A percentile compares a stretch with the other conserved stretches of the same genome.
phyloP scores from a whole-genome alignment of 805 yeast genomes.

The Kuraishia borneana region DNA sequence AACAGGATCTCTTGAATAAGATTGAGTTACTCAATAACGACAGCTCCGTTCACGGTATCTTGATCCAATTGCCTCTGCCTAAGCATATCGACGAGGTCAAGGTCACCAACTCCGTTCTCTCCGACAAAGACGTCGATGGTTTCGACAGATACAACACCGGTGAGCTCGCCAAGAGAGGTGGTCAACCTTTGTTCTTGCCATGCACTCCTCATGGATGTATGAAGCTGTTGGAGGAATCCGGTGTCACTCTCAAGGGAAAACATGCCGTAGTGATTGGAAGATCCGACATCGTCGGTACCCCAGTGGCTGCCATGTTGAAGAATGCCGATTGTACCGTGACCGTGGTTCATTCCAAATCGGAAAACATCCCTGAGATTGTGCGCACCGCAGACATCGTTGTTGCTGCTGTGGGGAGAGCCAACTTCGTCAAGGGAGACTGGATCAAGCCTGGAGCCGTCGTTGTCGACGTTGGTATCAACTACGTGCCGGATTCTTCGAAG shows the following conservation, averaged over 20 bases:
- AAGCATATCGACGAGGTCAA: conserved; percentile 63
- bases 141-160: conserved; percentile 85
- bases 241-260: conserved; percentile 62
- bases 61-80: conserved; percentile 89
- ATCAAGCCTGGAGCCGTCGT: conserved; percentile 56
- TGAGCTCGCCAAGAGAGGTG: conserved; percentile 80
- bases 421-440: conserved; percentile 68
- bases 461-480: conserved; percentile 79
- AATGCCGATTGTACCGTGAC: conserved; percentile 84
- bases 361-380: conserved; percentile 44
- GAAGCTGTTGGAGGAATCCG: conserved; percentile 61
- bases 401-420: conserved; percentile 66
- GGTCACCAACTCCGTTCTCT: conserved; percentile 72
- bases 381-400: conserved; percentile 64
- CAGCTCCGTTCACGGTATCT: conserved; percentile 69
- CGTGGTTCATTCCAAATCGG: conserved; percentile 66
- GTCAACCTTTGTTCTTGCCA: conserved; percentile 74
- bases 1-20: conserved; percentile 46
- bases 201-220: conserved; percentile 95
- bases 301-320: conserved; percentile 76
- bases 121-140: conserved; percentile 91
- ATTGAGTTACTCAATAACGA: conserved; percentile 63
- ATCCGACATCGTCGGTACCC: conserved; percentile 93
- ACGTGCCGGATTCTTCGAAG: conserved; percentile 50
- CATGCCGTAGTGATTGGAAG: conserved; percentile 89